Percentiles rank a stretch among this genome's conserved stretches.
Conservation (phyloP, 1,284 basidiomycete species). For the Flammula alnicola region DNA sequence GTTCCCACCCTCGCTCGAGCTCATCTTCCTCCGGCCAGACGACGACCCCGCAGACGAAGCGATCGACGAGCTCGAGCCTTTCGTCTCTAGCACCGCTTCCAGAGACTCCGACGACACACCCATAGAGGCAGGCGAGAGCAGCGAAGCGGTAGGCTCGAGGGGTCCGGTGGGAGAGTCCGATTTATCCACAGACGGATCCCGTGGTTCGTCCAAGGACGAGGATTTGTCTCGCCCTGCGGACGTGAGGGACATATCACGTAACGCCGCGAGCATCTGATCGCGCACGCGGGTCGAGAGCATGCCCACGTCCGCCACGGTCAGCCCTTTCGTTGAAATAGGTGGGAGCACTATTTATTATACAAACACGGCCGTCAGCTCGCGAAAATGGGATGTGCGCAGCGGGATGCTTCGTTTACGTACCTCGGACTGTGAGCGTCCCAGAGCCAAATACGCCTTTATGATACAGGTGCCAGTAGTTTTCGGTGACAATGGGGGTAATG, state of each 20-base stretch:
- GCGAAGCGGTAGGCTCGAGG: not conserved
- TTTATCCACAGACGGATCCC: too few species aligned
- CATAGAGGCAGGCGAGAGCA: conserved; percentile 11
- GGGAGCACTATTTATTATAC: conserved; percentile 63
- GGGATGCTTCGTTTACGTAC: too few species aligned
- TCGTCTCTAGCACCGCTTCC: conserved; percentile 17
- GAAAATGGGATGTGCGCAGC: not conserved
- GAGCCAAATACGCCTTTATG: conserved; percentile 77
- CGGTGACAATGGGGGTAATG: conserved; percentile 90
- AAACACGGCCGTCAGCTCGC: not conserved
- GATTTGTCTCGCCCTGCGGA: too few species aligned
- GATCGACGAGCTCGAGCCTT: conserved; percentile 44
- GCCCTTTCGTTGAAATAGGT: conserved; percentile 72
- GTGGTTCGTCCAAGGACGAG: too few species aligned
- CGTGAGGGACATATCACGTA: conserved; percentile 69
- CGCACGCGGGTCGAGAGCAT: conserved; percentile 67
- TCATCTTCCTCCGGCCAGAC: conserved; percentile 21
- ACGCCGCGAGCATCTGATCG: conserved; percentile 71
- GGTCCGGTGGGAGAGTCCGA: conserved; percentile 1
- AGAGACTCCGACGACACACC: conserved; percentile 9
- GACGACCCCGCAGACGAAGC: too few species aligned
- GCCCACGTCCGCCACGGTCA: conserved; percentile 69
- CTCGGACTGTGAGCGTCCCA: conserved; percentile 82
- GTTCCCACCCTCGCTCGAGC: conserved; percentile 57
- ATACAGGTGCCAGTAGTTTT: conserved; percentile 93